These are phyloP conservation scores for Agrocybe pediades DNA, from an alignment of 768 basidiomycete genomes.

Conservation along the genomic window DNA sequence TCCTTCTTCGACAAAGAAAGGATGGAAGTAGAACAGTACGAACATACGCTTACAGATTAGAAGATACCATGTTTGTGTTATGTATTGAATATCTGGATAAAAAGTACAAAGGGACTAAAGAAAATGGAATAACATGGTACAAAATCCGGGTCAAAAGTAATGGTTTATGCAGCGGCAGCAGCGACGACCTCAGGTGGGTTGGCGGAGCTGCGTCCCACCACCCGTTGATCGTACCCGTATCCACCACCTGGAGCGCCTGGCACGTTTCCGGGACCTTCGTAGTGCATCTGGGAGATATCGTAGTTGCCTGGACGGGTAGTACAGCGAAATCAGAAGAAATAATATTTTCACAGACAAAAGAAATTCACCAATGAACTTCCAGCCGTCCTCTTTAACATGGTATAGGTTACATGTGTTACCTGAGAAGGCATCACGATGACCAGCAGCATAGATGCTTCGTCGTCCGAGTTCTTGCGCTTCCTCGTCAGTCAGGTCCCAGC, in stretches of 20 bases:
- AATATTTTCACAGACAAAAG: not conserved
- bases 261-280: slow-evolving; percentile 78
- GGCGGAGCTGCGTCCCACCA: slow-evolving; percentile 55
- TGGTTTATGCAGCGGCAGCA: slow-evolving; percentile 15
- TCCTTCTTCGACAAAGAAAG: slow-evolving; percentile 50
- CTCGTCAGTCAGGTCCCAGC: slow-evolving; percentile 89
- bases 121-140: slow-evolving; percentile 8
- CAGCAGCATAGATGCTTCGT: slow-evolving; percentile 94
- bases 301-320: slow-evolving; percentile 72
- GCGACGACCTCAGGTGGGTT: slow-evolving; percentile 41
- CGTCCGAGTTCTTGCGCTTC: slow-evolving; percentile 95
- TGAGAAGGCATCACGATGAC: slow-evolving; percentile 95
- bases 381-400: slow-evolving; percentile 92
- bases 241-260: slow-evolving; percentile 64
- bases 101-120: not conserved
- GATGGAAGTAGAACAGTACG: slow-evolving; percentile 43
- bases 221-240: slow-evolving; percentile 81
- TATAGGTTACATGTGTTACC: slow-evolving; percentile 96
- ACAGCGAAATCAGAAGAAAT: not conserved
- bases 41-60: slow-evolving; percentile 24
- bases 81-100: not conserved
- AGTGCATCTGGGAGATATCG: slow-evolving; percentile 88
- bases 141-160: slow-evolving; percentile 10
- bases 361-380: slow-evolving; percentile 89
- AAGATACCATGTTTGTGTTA: not conserved